Evolutionary conservation across 148 eudicot genomes (phyloP).

Genomic region (Tetragonia tetragonoides): DNA sequence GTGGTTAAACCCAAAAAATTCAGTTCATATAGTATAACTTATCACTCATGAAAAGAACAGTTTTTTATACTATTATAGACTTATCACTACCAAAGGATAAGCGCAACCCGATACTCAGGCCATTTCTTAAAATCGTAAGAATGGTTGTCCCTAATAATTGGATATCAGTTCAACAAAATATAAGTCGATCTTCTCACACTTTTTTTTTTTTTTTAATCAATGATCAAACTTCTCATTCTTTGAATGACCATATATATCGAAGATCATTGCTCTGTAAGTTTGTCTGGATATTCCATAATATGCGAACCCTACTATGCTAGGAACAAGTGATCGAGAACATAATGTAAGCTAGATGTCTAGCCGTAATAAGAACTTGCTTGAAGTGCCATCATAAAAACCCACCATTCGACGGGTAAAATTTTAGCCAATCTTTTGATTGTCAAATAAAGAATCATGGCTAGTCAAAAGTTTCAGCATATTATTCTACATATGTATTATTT

Average conservation of each 20-base stretch:
- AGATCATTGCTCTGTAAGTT: not conserved
- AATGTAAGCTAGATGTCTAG: not conserved
- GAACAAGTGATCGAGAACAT: conserved; percentile 21
- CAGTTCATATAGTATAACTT: too few species aligned
- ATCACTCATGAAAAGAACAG: too few species aligned
- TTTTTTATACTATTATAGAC: too few species aligned
- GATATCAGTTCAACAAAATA: not conserved
- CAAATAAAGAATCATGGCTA: conserved; percentile 22
- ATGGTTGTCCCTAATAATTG: too few species aligned
- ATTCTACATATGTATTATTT: conserved; percentile 1
- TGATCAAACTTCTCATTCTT: too few species aligned
- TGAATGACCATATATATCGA: not conserved
- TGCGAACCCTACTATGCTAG: conserved; percentile 20
- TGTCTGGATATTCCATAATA: conserved; percentile 23
- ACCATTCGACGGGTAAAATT: conserved; percentile 10
- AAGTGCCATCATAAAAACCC: not conserved
- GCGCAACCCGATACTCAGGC: too few species aligned
- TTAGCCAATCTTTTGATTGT: conserved; percentile 14
- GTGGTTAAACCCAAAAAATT: too few species aligned
- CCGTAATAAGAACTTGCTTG: not conserved
- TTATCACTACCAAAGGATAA: too few species aligned
- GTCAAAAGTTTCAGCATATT: conserved; percentile 31
- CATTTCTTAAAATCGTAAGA: too few species aligned
- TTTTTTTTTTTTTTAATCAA: not conserved
- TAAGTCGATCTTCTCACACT: not conserved